These are phyloP conservation scores for Fusarium lyarnte DNA, from an alignment of 2,329 filamentous ascomycete species.

Conservation along the genomic window DNA sequence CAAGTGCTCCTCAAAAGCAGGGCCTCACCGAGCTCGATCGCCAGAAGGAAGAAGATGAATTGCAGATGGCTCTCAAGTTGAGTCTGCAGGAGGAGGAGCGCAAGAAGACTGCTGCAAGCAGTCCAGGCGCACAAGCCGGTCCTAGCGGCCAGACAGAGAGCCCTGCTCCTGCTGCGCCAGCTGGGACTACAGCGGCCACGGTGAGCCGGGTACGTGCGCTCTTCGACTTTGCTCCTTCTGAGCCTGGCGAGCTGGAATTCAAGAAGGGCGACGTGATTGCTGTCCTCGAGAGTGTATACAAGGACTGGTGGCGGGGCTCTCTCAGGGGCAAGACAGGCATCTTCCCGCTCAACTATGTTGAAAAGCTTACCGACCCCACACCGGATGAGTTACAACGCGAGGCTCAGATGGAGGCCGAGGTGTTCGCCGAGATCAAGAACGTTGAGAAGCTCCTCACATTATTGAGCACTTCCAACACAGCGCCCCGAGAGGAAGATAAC, in stretches of 20 bases:
- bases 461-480: constrained; percentile 85
- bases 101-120: constrained; percentile 59
- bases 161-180: constrained; percentile 66
- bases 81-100: constrained; percentile 88
- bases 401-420: constrained; percentile 88
- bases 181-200: constrained; percentile 93
- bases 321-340: constrained; percentile 95
- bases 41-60: constrained; percentile 94
- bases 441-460: constrained; percentile 81
- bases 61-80: constrained; percentile 94
- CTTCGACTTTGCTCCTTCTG: constrained; percentile 94
- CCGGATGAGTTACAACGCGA: constrained; percentile 93
- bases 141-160: constrained; percentile 55
- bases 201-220: constrained; percentile 93
- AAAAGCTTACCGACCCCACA: constrained; percentile 95
- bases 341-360: constrained; percentile 98
- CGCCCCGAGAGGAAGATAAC: constrained; percentile 87
- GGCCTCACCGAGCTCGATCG: constrained; percentile 90
- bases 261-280: constrained; percentile 97
- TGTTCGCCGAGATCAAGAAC: constrained; percentile 72
- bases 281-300: constrained; percentile 96
- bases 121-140: constrained; percentile 45
- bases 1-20: constrained; percentile 92
- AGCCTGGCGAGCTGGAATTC: constrained; percentile 94
- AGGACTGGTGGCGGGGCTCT: constrained; percentile 99